Evolutionary conservation across 805 yeast species (phyloP).

Genomic region (Blastobotrys chiropterorum): DNA sequence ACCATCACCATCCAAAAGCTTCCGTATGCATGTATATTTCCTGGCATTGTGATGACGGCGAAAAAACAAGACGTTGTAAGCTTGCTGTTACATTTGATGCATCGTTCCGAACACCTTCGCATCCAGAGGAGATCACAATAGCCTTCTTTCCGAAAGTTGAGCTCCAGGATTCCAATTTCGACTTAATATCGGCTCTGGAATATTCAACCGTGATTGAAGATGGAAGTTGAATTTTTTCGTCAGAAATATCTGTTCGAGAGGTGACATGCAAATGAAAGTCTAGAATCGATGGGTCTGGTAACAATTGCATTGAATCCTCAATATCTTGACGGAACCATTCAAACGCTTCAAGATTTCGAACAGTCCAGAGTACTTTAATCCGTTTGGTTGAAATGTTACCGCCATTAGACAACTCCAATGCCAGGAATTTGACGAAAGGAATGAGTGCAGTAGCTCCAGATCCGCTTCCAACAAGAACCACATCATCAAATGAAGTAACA

Average conservation of each 20-base stretch:
- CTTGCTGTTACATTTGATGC: slow-evolving; percentile 1
- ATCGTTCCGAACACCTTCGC: background rate
- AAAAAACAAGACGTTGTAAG: background rate
- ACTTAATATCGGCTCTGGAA: background rate
- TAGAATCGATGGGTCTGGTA: background rate
- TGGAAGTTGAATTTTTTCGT: background rate
- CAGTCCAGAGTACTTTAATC: slow-evolving; percentile 14
- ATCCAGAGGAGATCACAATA: slow-evolving; percentile 4
- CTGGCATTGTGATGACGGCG: background rate
- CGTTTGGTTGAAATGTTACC: slow-evolving; percentile 1
- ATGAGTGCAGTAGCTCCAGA: slow-evolving; percentile 37
- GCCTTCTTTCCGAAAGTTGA: background rate
- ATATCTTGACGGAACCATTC: slow-evolving; percentile 13
- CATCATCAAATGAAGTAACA: slow-evolving; percentile 37
- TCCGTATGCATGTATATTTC: slow-evolving; percentile 6
- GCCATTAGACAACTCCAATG: background rate
- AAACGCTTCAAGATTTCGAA: slow-evolving; percentile 6
- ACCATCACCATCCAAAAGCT: slow-evolving; percentile 4
- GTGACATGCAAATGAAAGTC: slow-evolving; percentile 4
- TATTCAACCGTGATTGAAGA: background rate
- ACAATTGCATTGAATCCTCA: slow-evolving; percentile 1
- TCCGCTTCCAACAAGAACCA: slow-evolving; percentile 38
- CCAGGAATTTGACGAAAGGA: slow-evolving; percentile 11
- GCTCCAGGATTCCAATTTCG: background rate
- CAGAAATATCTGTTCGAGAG: background rate